Evolutionary conservation across 345 rosid species (phyloP).

Genomic region (Iberis pinnata): DNA sequence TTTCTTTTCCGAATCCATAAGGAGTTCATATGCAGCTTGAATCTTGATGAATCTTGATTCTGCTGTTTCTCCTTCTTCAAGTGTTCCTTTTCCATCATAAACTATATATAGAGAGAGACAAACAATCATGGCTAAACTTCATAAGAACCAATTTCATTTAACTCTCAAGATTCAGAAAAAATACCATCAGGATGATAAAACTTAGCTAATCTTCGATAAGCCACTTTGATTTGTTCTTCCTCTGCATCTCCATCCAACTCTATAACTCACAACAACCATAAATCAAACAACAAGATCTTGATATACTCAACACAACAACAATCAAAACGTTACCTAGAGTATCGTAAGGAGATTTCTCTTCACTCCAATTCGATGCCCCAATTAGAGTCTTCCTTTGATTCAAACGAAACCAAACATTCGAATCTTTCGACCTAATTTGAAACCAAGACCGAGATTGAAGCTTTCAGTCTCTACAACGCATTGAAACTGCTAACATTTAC

Average conservation of each 20-base stretch:
- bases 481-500: no score
- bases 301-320: neutral
- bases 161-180: neutral
- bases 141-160: no score
- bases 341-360: conserved; percentile 76
- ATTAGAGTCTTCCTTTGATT: conserved; percentile 53
- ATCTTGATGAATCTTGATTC: conserved; percentile 95
- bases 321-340: conserved; percentile 64
- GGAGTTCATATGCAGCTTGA: conserved; percentile 96
- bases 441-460: conserved; percentile 38
- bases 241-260: conserved; percentile 81
- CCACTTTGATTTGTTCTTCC: conserved; percentile 77
- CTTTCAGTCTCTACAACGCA: no score
- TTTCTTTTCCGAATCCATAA: conserved; percentile 64
- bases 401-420: conserved; percentile 46
- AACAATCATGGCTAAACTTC: no score
- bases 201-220: conserved; percentile 85
- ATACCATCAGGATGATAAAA: conserved; percentile 95
- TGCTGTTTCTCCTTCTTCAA: conserved; percentile 92
- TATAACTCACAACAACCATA: conserved; percentile 23
- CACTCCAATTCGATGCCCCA: conserved; percentile 61
- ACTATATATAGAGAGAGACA: conserved; percentile 34
- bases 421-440: conserved; percentile 36
- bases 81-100: conserved; percentile 83
- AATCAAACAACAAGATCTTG: neutral